A percentile compares a stretch with the other conserved stretches of the same genome.
These are phyloP conservation scores for Ceratocystis albifundus DNA, from an alignment of 2,329 filamentous ascomycete species.

Conservation along the genomic window DNA sequence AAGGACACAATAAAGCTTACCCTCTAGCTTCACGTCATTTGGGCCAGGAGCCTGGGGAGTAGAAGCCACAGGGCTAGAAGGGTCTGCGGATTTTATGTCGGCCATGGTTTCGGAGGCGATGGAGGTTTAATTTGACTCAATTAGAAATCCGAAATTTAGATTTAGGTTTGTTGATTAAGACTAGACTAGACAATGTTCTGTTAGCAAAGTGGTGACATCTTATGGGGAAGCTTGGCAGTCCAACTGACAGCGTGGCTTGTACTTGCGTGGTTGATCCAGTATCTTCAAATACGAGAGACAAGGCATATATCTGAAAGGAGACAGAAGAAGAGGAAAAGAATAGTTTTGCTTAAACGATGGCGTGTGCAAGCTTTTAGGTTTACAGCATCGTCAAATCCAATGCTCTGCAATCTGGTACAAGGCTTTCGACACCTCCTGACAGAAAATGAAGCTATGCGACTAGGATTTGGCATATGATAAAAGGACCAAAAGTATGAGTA, in stretches of 20 bases:
- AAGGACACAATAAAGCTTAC: slow-evolving; percentile 2
- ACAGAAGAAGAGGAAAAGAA: background rate
- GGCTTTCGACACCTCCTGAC: slow-evolving; percentile 7
- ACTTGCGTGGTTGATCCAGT: background rate
- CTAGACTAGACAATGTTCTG: background rate
- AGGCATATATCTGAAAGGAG: too few relatives aligned
- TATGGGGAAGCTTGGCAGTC: background rate
- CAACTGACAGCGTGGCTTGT: slow-evolving; percentile 4
- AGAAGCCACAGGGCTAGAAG: slow-evolving; percentile 18
- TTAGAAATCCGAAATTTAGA: background rate
- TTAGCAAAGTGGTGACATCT: background rate
- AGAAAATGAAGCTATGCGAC: slow-evolving; percentile 7
- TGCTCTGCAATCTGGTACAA: background rate
- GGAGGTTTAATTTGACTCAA: background rate
- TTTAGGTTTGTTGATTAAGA: background rate
- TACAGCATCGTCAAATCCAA: background rate
- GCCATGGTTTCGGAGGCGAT: slow-evolving; percentile 11
- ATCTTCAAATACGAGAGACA: background rate
- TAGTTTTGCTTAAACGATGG: background rate
- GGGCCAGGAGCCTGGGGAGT: slow-evolving; percentile 17
- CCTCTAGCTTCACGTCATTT: slow-evolving; percentile 22
- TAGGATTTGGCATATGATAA: slow-evolving; percentile 8
- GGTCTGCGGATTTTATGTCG: slow-evolving; percentile 18
- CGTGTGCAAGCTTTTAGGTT: background rate
- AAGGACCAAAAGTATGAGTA: background rate